These are phyloP conservation scores for Mortierella sp. DNA, from an alignment of 371 early-diverging fungal species.

Conservation along the genomic window DNA sequence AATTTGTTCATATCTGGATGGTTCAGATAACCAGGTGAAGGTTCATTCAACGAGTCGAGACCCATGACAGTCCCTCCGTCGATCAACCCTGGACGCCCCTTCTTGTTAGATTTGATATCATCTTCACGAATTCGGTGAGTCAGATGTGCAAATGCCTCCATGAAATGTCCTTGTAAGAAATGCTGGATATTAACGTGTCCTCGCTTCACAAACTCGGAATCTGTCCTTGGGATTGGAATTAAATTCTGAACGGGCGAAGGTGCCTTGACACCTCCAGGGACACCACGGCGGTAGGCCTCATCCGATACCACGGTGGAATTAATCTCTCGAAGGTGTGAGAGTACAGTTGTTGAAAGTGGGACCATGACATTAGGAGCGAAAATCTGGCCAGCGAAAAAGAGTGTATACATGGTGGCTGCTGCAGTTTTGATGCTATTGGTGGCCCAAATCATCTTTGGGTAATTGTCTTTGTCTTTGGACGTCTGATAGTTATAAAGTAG, in stretches of 20 bases:
- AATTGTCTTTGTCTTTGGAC: constrained; percentile 46
- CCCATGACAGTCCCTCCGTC: constrained; percentile 76
- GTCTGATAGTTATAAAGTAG: constrained; percentile 11
- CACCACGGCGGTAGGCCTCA: constrained; percentile 57
- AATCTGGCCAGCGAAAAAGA: constrained; percentile 81
- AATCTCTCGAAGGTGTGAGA: constrained; percentile 31
- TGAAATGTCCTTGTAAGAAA: constrained; percentile 63
- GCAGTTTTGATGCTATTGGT: constrained; percentile 86
- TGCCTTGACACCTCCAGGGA: constrained; percentile 30
- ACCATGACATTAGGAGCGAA: constrained; percentile 76
- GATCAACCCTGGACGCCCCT: constrained; percentile 40
- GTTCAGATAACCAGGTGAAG: constrained; percentile 81
- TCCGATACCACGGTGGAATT: constrained; percentile 36
- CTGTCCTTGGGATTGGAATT: constrained; percentile 34
- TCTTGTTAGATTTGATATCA: constrained; percentile 53
- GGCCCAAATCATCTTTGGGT: constrained; percentile 87
- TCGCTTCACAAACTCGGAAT: constrained; percentile 32
- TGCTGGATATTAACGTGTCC: constrained; percentile 65
- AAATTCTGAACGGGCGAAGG: constrained; percentile 45
- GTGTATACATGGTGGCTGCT: constrained; percentile 84
- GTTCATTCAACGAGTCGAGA: constrained; percentile 87
- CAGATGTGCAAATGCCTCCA: constrained; percentile 66
- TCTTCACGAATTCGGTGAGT: constrained; percentile 59
- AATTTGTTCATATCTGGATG: constrained; percentile 65
- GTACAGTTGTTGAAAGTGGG: constrained; percentile 37